A percentile compares a stretch with the other conserved stretches of the same genome.
phyloP scores from a whole-genome alignment of 768 basidiomycete genomes.

The Rubroboletus satanas region DNA sequence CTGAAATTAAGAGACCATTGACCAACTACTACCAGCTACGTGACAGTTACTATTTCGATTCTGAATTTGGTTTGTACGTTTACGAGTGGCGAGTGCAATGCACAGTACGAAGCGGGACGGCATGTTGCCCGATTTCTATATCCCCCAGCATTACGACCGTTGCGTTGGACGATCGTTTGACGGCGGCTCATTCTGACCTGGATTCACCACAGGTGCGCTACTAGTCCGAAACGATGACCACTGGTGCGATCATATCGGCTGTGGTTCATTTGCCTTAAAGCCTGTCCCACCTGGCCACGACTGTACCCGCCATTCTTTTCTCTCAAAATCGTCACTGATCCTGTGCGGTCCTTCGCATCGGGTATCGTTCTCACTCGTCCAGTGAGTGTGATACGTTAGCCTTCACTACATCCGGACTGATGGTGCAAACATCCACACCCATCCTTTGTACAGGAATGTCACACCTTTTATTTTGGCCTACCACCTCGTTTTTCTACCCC shows the following conservation, averaged over 20 bases:
- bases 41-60: neutral
- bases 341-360: neutral
- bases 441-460: conserved; percentile 10
- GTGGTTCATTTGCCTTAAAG: neutral
- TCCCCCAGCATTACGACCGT: neutral
- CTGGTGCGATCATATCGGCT: neutral
- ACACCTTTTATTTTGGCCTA: conserved; percentile 16
- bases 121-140: neutral
- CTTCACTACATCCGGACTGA: neutral
- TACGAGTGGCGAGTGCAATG: neutral
- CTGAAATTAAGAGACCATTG: neutral
- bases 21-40: neutral
- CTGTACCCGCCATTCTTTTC: neutral
- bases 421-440: too few species aligned
- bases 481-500: conserved; percentile 47
- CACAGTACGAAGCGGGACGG: neutral
- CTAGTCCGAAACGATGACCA: neutral
- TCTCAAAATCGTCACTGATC: neutral
- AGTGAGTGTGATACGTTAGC: neutral
- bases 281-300: neutral
- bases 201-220: neutral
- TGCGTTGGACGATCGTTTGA: neutral
- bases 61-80: neutral
- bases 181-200: neutral
- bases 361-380: neutral